Conservation (phyloP, 108 stramenopile species). For the Asterionellopsis glacialis region DNA sequence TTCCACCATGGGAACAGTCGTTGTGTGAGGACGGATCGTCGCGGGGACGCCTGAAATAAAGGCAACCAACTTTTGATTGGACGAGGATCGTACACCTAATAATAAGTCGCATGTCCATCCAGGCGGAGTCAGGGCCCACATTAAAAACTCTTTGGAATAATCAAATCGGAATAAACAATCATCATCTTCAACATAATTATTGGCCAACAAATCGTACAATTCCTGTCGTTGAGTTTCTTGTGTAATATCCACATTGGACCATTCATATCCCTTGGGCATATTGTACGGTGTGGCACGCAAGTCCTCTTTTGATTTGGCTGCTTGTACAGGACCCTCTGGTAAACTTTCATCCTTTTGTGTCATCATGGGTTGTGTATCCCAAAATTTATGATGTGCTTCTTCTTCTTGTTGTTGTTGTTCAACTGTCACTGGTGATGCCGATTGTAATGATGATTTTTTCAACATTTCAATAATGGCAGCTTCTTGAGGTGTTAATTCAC, state of each 20-base stretch:
- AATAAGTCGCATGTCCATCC: conserved; percentile 78
- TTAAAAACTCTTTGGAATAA: conserved; percentile 86
- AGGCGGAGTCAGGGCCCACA: conserved; percentile 96
- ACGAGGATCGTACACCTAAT: conserved; percentile 84
- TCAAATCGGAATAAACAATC: conserved; percentile 97
- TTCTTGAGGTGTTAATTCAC: conserved; percentile 9
- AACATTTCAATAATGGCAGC: conserved; percentile 36
- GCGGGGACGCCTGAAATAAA: conserved; percentile 96
- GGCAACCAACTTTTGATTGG: conserved; percentile 83
- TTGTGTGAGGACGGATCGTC: conserved; percentile 45
- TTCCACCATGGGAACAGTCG: conserved; percentile 74
- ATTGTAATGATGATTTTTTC: conserved; percentile 22
- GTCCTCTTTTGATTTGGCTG: no score
- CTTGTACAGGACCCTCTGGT: conserved; percentile 78
- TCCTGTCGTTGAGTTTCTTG: conserved; percentile 52
- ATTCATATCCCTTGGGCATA: conserved; percentile 96
- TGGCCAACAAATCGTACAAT: conserved; percentile 89
- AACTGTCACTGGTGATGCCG: conserved; percentile 14
- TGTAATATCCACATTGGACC: conserved; percentile 58
- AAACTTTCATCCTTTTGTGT: conserved; percentile 12
- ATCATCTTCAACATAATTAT: conserved; percentile 99
- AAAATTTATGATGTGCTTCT: conserved; percentile 83
- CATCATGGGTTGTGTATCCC: conserved; percentile 87
- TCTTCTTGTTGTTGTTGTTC: conserved; percentile 17
- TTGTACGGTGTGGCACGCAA: conserved; percentile 48